Evolutionary conservation across 495 filamentous ascomycete species (phyloP), one percentile per base, ranked within the genome.

Genomic region (Neurospora sp.): DNA sequence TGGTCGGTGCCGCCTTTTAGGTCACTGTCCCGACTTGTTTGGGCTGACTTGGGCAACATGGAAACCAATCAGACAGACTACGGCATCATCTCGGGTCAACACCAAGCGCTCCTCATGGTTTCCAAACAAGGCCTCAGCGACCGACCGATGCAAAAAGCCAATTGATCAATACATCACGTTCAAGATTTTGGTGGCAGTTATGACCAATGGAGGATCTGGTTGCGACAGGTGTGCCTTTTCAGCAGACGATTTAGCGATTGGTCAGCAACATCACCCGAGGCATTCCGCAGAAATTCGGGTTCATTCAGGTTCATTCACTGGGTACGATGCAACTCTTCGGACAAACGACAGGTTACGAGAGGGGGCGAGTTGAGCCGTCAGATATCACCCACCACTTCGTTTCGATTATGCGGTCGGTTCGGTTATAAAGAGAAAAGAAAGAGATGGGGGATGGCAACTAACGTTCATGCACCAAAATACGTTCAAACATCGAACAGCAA

Each of bases 311-410:
- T 53, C 45, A 61, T 31, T 59, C 53, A 61, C 53, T 61, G 53
- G 53, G 53, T 61, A 16, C 53, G 12, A 61, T 61, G 53, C 53
- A 61, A 61, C 53, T 16, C 53, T 61, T 61, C 22, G 22, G 53
- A 61, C 53, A 61, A 35, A 1, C 6, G 53, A 31, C 22, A 61
- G 17, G 22, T 8, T 61, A 61, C 53, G 53, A 61, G 53, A 12
- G 22, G 22, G 16, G 53, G 53, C 53, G 53, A 61, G 27, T 61
- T 76, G 79, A 90, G 76, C 89, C 87, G 16, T 82, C 90, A 72
- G 87, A 91, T 76, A 91, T 91, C 89, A 88, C 89, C 71, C 83
- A 88, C 70, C 83, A 91, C 16, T 92, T 91, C 86, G 45, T 80
- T 88, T n/a, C 77, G 17, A 68, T 79, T 65, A 74, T 75, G 68